These are phyloP conservation scores for Podospora anserina DNA, from an alignment of 495 filamentous ascomycete species.

Conservation along the genomic window DNA sequence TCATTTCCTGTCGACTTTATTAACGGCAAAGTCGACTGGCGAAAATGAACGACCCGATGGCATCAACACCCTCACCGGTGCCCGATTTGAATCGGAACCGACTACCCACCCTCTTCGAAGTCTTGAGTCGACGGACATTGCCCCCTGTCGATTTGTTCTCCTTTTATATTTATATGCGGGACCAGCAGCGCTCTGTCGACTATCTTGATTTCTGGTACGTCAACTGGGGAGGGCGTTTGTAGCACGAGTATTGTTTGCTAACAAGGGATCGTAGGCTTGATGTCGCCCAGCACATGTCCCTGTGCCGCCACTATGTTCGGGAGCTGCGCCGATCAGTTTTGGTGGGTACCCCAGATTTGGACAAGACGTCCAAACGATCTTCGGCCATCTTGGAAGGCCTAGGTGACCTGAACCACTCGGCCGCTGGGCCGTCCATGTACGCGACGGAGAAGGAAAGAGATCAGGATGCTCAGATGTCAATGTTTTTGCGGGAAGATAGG, in stretches of 20 bases:
- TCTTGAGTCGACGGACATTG: constrained; percentile 83
- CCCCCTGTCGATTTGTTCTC: constrained; percentile 95
- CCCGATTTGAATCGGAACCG: constrained; percentile 66
- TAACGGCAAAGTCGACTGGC: background rate
- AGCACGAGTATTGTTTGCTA: constrained; percentile 10
- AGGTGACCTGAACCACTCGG: constrained; percentile 62
- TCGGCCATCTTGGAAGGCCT: constrained; percentile 72
- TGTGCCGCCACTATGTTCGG: constrained; percentile 96
- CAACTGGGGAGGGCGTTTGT: background rate
- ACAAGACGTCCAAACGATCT: constrained; percentile 80
- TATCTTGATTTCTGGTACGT: constrained; percentile 96
- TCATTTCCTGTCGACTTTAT: constrained; percentile 1
- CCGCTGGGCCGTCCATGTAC: constrained; percentile 45
- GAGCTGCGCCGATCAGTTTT: constrained; percentile 91
- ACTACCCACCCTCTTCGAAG: constrained; percentile 90
- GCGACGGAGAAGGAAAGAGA: constrained; percentile 60
- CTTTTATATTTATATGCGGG: constrained; percentile 99
- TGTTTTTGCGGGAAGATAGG: constrained; percentile 78
- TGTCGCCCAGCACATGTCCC: constrained; percentile 96
- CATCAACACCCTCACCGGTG: constrained; percentile 37
- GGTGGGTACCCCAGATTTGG: constrained; percentile 85
- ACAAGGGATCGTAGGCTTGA: constrained; percentile 73
- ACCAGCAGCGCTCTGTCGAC: constrained; percentile 95
- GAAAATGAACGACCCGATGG: constrained; percentile 40
- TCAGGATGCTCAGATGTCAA: constrained; percentile 83